Evolutionary conservation across 2,329 filamentous ascomycete genomes (phyloP).

Genomic region (Colletotrichum musae): DNA sequence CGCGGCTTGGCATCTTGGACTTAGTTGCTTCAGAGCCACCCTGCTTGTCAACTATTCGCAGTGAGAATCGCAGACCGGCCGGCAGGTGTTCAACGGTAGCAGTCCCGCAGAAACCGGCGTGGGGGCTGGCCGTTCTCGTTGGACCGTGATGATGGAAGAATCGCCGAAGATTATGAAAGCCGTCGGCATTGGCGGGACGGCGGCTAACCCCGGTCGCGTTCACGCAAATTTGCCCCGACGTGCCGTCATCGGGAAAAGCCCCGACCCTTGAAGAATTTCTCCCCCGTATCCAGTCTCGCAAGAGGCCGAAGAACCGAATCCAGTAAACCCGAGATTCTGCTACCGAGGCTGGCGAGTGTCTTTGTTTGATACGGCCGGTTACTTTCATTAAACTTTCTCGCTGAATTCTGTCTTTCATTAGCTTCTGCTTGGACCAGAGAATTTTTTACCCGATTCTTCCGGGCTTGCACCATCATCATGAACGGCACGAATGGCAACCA

Average conservation of each 20-base stretch:
- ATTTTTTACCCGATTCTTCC: slow-evolving; percentile 13
- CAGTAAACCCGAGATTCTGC: not conserved
- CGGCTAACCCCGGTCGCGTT: slow-evolving; percentile 24
- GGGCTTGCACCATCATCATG: slow-evolving; percentile 19
- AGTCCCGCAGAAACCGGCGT: not conserved
- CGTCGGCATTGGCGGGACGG: slow-evolving; percentile 11
- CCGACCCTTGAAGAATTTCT: slow-evolving; percentile 29
- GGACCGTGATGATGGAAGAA: slow-evolving; percentile 17
- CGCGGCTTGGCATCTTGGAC: no score
- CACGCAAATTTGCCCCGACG: slow-evolving; percentile 33
- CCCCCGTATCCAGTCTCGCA: not conserved
- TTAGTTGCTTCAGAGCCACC: not conserved
- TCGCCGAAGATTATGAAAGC: slow-evolving; percentile 26
- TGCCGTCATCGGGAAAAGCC: slow-evolving; percentile 31
- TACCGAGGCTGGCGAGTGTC: not conserved
- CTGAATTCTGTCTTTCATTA: not conserved
- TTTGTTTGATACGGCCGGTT: not conserved
- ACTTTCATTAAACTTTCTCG: no score
- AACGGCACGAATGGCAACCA: slow-evolving; percentile 37
- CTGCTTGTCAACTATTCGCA: not conserved
- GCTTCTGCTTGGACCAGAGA: slow-evolving; percentile 4
- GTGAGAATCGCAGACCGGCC: not conserved
- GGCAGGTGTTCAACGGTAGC: not conserved
- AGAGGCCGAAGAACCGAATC: not conserved
- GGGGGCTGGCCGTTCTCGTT: not conserved